phyloP scores from a whole-genome alignment of 345 rosid species.

The Hypericum perforatum region DNA sequence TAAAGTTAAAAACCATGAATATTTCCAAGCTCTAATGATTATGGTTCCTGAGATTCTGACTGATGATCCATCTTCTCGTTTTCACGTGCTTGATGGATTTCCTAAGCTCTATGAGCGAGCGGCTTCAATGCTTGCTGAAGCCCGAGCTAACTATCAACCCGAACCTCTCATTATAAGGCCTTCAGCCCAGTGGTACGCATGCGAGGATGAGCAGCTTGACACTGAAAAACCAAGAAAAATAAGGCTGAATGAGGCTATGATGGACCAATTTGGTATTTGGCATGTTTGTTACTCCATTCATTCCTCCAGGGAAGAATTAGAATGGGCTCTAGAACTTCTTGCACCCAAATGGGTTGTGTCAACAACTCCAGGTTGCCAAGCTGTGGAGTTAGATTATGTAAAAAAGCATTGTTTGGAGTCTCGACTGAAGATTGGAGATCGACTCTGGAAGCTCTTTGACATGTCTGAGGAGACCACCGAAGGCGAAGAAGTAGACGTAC shows the following conservation, averaged over 20 bases:
- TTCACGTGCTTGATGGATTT: conserved; percentile 57
- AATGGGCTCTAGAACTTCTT: conserved; percentile 61
- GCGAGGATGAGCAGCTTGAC: conserved; percentile 36
- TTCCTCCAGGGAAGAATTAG: conserved; percentile 74
- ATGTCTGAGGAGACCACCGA: conserved; percentile 35
- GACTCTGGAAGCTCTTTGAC: conserved; percentile 74
- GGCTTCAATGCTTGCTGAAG: conserved; percentile 50
- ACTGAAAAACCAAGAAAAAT: conserved; percentile 31
- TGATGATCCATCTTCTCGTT: conserved; percentile 60
- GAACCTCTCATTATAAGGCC: conserved; percentile 76
- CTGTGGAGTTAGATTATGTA: conserved; percentile 67
- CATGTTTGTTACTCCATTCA: conserved; percentile 87
- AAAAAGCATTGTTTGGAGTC: conserved; percentile 40
- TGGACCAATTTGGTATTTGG: conserved; percentile 76
- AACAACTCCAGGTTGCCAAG: conserved; percentile 66
- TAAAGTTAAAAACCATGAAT: conserved; percentile 37
- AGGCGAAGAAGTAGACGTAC: conserved; percentile 16
- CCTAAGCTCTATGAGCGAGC: conserved; percentile 69
- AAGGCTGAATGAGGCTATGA: conserved; percentile 53
- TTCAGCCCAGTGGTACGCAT: conserved; percentile 84
- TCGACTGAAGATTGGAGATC: conserved; percentile 37
- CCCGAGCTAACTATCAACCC: conserved; percentile 38
- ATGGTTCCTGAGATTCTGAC: conserved; percentile 52
- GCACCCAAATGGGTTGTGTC: conserved; percentile 75
- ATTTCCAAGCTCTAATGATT: conserved; percentile 34